phyloP scores from a whole-genome alignment of 768 basidiomycete genomes.

The Lepiota subincarnata region DNA sequence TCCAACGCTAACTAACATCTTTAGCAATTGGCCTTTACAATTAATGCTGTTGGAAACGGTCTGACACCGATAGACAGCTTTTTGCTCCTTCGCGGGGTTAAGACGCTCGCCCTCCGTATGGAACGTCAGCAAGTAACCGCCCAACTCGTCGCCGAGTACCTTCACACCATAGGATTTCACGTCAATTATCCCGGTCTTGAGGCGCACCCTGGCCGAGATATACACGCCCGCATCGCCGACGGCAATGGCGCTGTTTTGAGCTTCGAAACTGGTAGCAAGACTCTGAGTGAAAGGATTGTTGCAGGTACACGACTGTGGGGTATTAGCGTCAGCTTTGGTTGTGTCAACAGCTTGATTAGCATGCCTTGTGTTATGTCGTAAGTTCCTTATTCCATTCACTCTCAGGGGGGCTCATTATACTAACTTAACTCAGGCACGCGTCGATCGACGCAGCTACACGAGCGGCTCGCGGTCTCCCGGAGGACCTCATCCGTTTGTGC shows the following conservation, averaged over 20 bases:
- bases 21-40: constrained; percentile 83
- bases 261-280: constrained; percentile 91
- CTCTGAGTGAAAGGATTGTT: constrained; percentile 87
- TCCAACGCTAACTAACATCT: too few relatives aligned
- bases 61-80: constrained; percentile 95
- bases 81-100: constrained; percentile 91
- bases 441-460: constrained; percentile 96
- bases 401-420: constrained; percentile 10
- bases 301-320: constrained; percentile 93
- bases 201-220: constrained; percentile 74
- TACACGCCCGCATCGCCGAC: constrained; percentile 88
- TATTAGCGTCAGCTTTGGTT: constrained; percentile 96
- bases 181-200: constrained; percentile 91
- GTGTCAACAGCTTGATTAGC: constrained; percentile 95
- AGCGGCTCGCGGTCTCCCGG: constrained; percentile 95
- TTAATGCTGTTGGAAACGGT: constrained; percentile 93
- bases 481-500: constrained; percentile 95
- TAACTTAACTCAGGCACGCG: constrained; percentile 64
- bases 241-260: constrained; percentile 93
- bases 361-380: constrained; percentile 99
- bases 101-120: constrained; percentile 95
- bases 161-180: constrained; percentile 79
- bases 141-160: constrained; percentile 80
- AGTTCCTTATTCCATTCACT: constrained; percentile 32
- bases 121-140: constrained; percentile 87